These are phyloP conservation scores for Nitzschia palea DNA, from an alignment of 108 stramenopile species.

Conservation along the genomic window DNA sequence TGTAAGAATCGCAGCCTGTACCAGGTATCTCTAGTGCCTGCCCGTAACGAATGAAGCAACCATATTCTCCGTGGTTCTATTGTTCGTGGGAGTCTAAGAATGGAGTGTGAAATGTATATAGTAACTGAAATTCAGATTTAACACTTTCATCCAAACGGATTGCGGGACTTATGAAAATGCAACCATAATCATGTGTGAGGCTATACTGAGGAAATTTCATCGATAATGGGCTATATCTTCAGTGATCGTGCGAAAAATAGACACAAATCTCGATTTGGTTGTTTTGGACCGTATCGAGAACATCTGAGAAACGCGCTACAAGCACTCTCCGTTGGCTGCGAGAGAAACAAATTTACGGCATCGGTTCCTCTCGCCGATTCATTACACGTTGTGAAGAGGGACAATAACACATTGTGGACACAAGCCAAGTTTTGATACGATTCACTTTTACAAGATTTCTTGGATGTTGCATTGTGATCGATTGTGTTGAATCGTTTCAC, in stretches of 20 bases:
- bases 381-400: not conserved
- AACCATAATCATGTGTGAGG: too few species aligned
- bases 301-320: not conserved
- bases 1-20: not conserved
- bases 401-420: too few species aligned
- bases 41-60: too few species aligned
- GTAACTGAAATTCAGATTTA: not conserved
- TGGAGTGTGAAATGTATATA: not conserved
- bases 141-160: not conserved
- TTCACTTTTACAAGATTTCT: not conserved
- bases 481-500: not conserved
- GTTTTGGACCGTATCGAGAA: not conserved
- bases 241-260: not conserved
- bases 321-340: too few species aligned
- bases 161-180: too few species aligned
- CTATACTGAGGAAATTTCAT: too few species aligned
- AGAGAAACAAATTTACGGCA: not conserved
- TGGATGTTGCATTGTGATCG: not conserved
- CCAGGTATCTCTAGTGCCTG: too few species aligned
- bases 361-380: not conserved
- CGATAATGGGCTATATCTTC: too few species aligned
- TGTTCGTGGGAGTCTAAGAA: too few species aligned
- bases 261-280: not conserved
- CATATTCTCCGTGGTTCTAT: too few species aligned
- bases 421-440: too few species aligned